These are phyloP conservation scores for Saturnispora hagleri DNA, from an alignment of 805 yeast species.

Conservation along the genomic window DNA sequence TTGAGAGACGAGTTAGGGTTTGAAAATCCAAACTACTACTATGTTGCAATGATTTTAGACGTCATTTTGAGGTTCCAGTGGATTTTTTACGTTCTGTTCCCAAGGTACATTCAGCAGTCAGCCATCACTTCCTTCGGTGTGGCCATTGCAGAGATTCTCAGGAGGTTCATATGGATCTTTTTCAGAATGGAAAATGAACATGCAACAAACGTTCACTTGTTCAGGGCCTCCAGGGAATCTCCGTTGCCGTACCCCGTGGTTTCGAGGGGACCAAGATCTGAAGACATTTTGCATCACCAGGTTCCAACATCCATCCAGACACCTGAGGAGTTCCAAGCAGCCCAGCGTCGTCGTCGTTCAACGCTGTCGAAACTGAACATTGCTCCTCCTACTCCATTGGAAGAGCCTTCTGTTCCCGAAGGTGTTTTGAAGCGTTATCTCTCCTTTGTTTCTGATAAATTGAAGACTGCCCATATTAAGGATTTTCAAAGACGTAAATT, in stretches of 20 bases:
- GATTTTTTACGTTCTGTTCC: slow-evolving; percentile 80
- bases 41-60: slow-evolving; percentile 65
- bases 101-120: slow-evolving; percentile 72
- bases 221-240: slow-evolving; percentile 80
- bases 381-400: neutral
- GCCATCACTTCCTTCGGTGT: slow-evolving; percentile 78
- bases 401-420: neutral
- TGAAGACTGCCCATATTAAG: slow-evolving; percentile 71
- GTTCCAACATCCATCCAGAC: neutral
- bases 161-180: slow-evolving; percentile 84
- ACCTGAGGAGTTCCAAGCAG: neutral
- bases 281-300: neutral
- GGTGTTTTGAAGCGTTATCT: slow-evolving; percentile 22
- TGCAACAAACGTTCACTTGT: slow-evolving; percentile 75
- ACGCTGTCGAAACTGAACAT: neutral
- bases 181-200: slow-evolving; percentile 97
- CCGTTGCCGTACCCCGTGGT: slow-evolving; percentile 67
- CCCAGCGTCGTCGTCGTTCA: neutral
- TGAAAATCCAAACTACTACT: slow-evolving; percentile 52
- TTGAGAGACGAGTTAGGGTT: slow-evolving; percentile 68
- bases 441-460: slow-evolving; percentile 39
- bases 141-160: slow-evolving; percentile 69
- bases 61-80: slow-evolving; percentile 78
- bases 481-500: slow-evolving; percentile 68
- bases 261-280: slow-evolving; percentile 3